Conservation (phyloP, 83 land plant species). For the Isoetes engelmannii region DNA sequence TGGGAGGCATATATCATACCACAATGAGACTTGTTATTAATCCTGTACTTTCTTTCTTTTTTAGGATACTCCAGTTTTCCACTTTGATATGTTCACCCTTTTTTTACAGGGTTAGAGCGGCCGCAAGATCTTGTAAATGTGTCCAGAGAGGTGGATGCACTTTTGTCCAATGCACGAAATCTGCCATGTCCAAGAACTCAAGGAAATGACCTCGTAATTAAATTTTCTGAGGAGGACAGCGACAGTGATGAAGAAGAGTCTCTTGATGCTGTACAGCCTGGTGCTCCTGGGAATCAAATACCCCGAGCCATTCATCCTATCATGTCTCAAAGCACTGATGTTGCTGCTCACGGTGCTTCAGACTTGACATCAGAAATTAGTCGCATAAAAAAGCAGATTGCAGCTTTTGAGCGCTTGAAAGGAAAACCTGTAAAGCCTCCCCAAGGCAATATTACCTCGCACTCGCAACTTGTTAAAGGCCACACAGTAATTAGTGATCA, state of each 20-base stretch:
- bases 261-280: no score
- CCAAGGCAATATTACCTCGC: background rate
- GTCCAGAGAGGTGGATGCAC: conserved; percentile 23
- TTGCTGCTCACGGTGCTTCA: conserved; percentile 3
- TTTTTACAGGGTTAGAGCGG: no score
- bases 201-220: conserved; percentile 44
- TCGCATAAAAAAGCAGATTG: conserved; percentile 23
- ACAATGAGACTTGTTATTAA: no score
- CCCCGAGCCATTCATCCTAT: no score
- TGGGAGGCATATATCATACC: no score
- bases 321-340: background rate
- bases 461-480: conserved; percentile 1
- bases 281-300: no score
- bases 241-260: conserved; percentile 50
- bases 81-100: no score
- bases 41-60: background rate
- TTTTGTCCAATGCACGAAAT: conserved; percentile 17
- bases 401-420: conserved; percentile 24
- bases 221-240: conserved; percentile 67
- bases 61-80: no score
- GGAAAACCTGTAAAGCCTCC: conserved; percentile 8
- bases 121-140: background rate
- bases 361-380: conserved; percentile 14
- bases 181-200: conserved; percentile 5
- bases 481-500: background rate